Base-by-base conservation (phyloP, 805 yeast species). In the Starmera pachycereana region DNA sequence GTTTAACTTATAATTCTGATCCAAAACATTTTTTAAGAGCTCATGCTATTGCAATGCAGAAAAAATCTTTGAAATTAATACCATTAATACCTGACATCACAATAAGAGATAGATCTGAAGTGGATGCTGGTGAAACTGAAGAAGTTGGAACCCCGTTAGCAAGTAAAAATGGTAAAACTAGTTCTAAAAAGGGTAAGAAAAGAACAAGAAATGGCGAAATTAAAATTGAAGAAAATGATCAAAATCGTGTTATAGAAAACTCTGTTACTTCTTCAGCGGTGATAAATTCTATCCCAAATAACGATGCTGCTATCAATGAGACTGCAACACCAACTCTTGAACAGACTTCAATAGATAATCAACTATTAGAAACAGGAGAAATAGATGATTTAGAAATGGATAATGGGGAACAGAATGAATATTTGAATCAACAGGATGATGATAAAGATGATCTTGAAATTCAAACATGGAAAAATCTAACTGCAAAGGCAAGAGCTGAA, bases 1-100 rank as follows among this genome's bases (percentile, higher is more conserved):
- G 99, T 58, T 63, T 94, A 42, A 76, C 89, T 2, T 92, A 87
- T 58, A 92, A 92, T 58, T 81, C 96, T 0, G 97, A 92, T 53
- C 97, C 98, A 3, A 81, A 79, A 43, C 97, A 92, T 59, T 90
- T 84, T 49, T 58, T 92, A 35, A 69, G 99, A 37, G 84, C 78
- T 0, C 97, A 92, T 62, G 98, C 98, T 0, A 61, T 84, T 37
- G 96, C 97, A 2, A 94, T 92, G 98, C 95, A 88, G 51, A 87
- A 87, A 61, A 86, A 84, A 55, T 78, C 97, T 0, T 57, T 76
- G 39, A 70, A 78, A 36, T 66, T 92, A 39, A 71, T 77, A 6
- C 95, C 96, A 0, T 64, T 86, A 44, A 90, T 92, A 32, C 99
- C 99, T 0, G 94, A 92, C 52, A 85, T 92, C 39, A 71, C 75